Evolutionary conservation across 495 filamentous ascomycete species (phyloP), one percentile per base, ranked within the genome.

Genomic region (Acidomyces sp.): DNA sequence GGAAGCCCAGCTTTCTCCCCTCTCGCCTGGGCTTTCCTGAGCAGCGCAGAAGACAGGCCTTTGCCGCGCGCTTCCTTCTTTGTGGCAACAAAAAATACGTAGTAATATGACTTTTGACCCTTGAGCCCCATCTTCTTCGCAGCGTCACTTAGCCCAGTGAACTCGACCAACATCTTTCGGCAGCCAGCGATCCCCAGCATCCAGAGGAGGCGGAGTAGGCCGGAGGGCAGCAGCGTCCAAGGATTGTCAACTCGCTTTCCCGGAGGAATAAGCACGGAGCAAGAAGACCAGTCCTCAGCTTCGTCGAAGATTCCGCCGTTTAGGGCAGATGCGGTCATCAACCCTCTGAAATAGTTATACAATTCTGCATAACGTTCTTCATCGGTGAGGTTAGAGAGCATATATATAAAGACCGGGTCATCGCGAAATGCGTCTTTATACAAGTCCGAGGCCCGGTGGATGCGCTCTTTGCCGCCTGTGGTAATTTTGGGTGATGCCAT

Each of bases 51-150:
- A 5, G 34, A 31, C 2, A 53, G 41, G 7, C 46, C 45, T 20
- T 43, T 32, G 4, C 46, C 46, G 10, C 50, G 50, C 28, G 16
- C n/a, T 5, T 30, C 16, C 10, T 20, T 26, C 3, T 33, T 30
- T 9, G 46, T 53, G 15, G 31, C 41, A 2, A 49, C 29, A 23
- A 46, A 31, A 15, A 32, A 36, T 18, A 53, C 28, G 34, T 53
- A 49, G 20, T 38, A 48, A 26, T 42, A 50, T n/a, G 23, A 7
- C 18, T 34, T 40, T 11, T 26, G n/a, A 5, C n/a, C 18, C 9
- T 29, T 5, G 10, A 46, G 20, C n/a, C 12, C 26, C n/a, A 28
- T 34, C 4, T 17, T 28, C 37, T 38, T 46, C n/a, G 17, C 28
- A 10, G 19, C 36, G 19, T 41, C 43, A 4, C 36, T 18, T 17